phyloP scores from a whole-genome alignment of 2,329 filamentous ascomycete species.

The Dissoconium aciculare region DNA sequence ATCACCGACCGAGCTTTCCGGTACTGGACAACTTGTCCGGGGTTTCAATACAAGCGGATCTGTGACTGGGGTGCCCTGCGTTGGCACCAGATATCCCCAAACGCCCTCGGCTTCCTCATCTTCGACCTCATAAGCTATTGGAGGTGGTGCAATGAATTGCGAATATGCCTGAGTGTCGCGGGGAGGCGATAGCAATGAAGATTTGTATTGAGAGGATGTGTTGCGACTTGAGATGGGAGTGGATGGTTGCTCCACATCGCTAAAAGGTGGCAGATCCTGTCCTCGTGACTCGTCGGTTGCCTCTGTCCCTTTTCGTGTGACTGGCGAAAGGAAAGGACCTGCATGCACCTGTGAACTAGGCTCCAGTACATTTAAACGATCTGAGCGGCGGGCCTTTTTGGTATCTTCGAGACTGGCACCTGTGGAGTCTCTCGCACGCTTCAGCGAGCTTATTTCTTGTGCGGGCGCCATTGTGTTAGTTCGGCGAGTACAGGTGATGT shows the following conservation, averaged over 20 bases:
- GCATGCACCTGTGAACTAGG: constrained; percentile 39
- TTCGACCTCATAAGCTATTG: constrained; percentile 62
- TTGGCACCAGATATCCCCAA: constrained; percentile 85
- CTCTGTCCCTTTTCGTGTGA: constrained; percentile 53
- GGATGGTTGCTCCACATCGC: constrained; percentile 37
- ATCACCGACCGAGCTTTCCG: constrained; percentile 27
- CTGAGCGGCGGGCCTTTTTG: constrained; percentile 74
- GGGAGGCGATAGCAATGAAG: constrained; percentile 47
- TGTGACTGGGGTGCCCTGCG: constrained; percentile 36
- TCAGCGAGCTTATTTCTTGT: constrained; percentile 66
- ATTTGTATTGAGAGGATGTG: constrained; percentile 21
- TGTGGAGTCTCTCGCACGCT: constrained; percentile 57
- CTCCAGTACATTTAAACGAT: constrained; percentile 37
- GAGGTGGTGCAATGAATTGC: constrained; percentile 62
- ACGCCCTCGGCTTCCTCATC: constrained; percentile 76
- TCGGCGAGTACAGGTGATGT: too few relatives aligned
- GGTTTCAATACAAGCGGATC: constrained; percentile 60
- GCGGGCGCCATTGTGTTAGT: constrained; percentile 19
- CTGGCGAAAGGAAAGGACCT: constrained; percentile 64
- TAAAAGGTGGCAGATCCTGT: constrained; percentile 48
- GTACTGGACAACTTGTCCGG: constrained; percentile 52
- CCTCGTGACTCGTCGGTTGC: constrained; percentile 56
- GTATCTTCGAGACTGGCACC: constrained; percentile 49
- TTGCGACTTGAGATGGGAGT: constrained; percentile 28
- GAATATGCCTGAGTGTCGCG: constrained; percentile 66